Base-by-base conservation (phyloP, 306 rosid species). In the Neltuma alba region DNA sequence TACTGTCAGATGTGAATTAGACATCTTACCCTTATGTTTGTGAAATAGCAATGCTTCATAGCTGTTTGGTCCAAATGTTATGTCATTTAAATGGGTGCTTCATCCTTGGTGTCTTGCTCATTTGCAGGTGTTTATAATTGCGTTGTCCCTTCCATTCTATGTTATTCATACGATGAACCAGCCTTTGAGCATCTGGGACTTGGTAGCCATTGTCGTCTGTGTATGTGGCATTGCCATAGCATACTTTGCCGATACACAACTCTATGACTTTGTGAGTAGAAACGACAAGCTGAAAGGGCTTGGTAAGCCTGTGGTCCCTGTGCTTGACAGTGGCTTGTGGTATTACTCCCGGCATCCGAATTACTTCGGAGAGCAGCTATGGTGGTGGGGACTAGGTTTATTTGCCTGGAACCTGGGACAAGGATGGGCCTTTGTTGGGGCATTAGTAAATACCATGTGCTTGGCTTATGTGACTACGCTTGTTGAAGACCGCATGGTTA, bases 351-450 rank as follows among this genome's bases (percentile, higher is more conserved):
- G 97, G 48, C 98, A 92, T 85, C 98, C 98, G 1, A 94, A 94
- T 77, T 94, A 94, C 90, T 86, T 92, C 20, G 97, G 98, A 3
- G 98, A 94, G 88, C 98, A 88, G 55, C 45, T 94, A 54, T 94
- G 98, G 98, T 94, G 98, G 98, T 94, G 97, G 98, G 98, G 97
- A 36, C 76, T 92, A 20, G 91, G 72, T 70, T 68, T 92, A 41
- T 92, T 91, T 77, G 89, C 92, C 2, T 89, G 97, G 94, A 89
- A 81, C 77, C 63, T 92, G 45, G 97, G 98, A 57, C 76, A 85
- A 28, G 90, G 93, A 65, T 91, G 97, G 97, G 40, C 88, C 68
- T 83, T 86, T 68, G 41, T 85, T 33, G 98, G 98, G 7, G 82
- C 97, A 38, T 61, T 94, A 38, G 25, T 77, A 27, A 94, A 92